Conservation (phyloP, 2,329 filamentous ascomycete genomes). For the Fusarium sp. region DNA sequence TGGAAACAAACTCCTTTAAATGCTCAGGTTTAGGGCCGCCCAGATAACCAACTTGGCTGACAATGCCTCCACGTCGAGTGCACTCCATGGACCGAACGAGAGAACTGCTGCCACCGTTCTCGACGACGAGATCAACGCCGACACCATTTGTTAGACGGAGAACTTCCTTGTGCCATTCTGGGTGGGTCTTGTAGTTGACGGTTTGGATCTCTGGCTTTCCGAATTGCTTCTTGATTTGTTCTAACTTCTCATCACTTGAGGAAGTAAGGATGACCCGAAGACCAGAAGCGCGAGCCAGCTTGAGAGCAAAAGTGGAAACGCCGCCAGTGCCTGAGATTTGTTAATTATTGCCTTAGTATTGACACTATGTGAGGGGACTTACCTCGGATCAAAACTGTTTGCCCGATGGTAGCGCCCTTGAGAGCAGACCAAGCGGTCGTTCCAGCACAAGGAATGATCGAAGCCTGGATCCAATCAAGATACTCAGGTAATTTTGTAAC, state of each 20-base stretch:
- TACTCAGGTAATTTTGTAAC: constrained; percentile 50
- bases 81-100: constrained; percentile 52
- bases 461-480: constrained; percentile 49
- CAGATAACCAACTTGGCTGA: constrained; percentile 57
- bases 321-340: constrained; percentile 51
- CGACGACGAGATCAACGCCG: constrained; percentile 61
- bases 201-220: constrained; percentile 54
- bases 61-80: constrained; percentile 52
- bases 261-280: constrained; percentile 62
- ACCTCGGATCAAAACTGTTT: constrained; percentile 57
- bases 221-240: constrained; percentile 51
- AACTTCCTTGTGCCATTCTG: constrained; percentile 58
- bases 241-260: constrained; percentile 60
- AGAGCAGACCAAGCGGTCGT: constrained; percentile 57
- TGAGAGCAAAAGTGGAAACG: constrained; percentile 51
- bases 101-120: constrained; percentile 51
- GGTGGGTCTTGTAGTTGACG: constrained; percentile 60
- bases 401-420: constrained; percentile 50
- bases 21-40: constrained; percentile 43
- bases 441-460: constrained; percentile 55
- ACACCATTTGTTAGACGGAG: constrained; percentile 53
- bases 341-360: background rate
- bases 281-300: constrained; percentile 60
- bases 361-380: background rate
- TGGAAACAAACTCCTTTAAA: constrained; percentile 48